Conservation (phyloP, 2,329 filamentous ascomycete species). For the Talaromyces rugulosus region DNA sequence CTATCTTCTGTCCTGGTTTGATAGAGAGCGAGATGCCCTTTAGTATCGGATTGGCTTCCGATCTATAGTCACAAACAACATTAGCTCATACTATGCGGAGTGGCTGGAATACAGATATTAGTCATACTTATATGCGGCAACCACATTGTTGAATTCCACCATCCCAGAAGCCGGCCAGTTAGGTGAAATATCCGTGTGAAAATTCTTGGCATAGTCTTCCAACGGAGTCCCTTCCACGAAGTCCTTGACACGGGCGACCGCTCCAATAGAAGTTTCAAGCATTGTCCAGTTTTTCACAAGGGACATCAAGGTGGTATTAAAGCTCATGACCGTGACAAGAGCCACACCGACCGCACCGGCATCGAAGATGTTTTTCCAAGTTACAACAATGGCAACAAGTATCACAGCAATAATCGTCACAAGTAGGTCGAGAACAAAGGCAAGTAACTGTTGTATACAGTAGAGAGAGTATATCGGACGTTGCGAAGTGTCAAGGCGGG, state of each 20-base stretch:
- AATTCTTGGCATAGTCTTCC: neutral
- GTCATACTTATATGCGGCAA: neutral
- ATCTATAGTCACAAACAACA: neutral
- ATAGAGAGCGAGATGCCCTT: neutral
- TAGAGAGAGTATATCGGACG: conserved; percentile 3
- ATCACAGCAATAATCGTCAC: neutral
- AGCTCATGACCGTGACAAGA: conserved; percentile 17
- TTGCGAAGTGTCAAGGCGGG: conserved; percentile 16
- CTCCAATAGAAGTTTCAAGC: conserved; percentile 56
- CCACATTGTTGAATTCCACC: neutral
- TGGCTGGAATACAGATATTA: neutral
- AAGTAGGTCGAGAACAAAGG: neutral
- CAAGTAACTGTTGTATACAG: neutral
- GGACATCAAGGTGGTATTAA: conserved; percentile 49
- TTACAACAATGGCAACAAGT: neutral
- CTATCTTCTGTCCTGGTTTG: neutral
- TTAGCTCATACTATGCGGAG: no score
- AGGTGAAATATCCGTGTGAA: neutral
- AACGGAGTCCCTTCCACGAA: conserved; percentile 40
- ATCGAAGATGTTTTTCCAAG: neutral
- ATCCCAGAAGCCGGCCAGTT: neutral
- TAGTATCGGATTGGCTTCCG: neutral
- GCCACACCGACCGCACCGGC: conserved; percentile 1
- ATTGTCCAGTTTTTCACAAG: conserved; percentile 52
- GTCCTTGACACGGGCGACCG: conserved; percentile 51